These are phyloP conservation scores for Xylariaceae sp. DNA, from an alignment of 2,329 filamentous ascomycete genomes.

Conservation along the genomic window DNA sequence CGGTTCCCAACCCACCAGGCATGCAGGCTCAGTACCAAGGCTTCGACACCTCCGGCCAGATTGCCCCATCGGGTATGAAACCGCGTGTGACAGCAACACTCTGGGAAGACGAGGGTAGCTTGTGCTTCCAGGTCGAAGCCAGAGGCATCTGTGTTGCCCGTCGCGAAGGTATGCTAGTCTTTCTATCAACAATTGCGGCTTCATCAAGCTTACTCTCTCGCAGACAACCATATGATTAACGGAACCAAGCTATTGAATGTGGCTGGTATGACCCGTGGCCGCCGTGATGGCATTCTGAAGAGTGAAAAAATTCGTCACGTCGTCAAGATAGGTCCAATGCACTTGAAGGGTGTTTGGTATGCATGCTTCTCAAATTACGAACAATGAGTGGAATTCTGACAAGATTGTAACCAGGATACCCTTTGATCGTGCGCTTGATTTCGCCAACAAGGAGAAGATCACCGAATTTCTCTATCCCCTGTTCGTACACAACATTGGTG, in stretches of 20 bases:
- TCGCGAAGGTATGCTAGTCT: constrained; percentile 63
- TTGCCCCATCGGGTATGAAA: constrained; percentile 91
- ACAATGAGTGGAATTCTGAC: constrained; percentile 8
- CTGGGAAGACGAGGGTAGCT: constrained; percentile 96
- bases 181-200: background rate
- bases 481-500: constrained; percentile 95
- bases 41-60: constrained; percentile 82
- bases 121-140: constrained; percentile 97
- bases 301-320: constrained; percentile 96
- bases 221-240: constrained; percentile 97
- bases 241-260: constrained; percentile 96
- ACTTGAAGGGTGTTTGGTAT: constrained; percentile 92
- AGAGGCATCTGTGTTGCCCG: constrained; percentile 93
- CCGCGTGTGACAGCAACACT: constrained; percentile 91
- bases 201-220: constrained; percentile 18
- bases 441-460: constrained; percentile 99
- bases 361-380: background rate
- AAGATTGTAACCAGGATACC: constrained; percentile 67
- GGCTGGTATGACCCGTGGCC: constrained; percentile 93
- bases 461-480: constrained; percentile 91
- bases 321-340: constrained; percentile 98
- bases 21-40: constrained; percentile 55
- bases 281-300: constrained; percentile 93
- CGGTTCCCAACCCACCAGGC: constrained; percentile 45
- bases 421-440: constrained; percentile 94